Conservation (phyloP, 2,329 filamentous ascomycete genomes). For the Arthrobotrys conoides region DNA sequence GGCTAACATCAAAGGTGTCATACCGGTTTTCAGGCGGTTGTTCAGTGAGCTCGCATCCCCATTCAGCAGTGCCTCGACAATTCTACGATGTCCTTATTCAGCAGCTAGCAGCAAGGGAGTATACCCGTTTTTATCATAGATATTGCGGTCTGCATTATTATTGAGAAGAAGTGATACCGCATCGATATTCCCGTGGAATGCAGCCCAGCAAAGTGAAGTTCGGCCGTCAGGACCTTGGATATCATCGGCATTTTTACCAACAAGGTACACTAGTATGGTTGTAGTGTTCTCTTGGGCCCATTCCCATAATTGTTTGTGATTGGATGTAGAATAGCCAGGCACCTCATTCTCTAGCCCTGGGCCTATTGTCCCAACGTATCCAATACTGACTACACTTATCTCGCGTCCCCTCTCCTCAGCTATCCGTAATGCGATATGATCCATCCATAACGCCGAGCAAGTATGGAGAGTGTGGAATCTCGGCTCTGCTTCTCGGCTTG, state of each 20-base stretch:
- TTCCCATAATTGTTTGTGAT: background rate
- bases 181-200: slow-evolving; percentile 27
- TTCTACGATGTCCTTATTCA: slow-evolving; percentile 2
- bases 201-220: slow-evolving; percentile 35
- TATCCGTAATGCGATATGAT: slow-evolving; percentile 36
- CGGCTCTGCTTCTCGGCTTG: background rate
- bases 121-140: slow-evolving; percentile 16
- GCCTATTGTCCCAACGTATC: too few relatives aligned
- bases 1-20: slow-evolving; percentile 42
- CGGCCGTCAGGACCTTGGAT: slow-evolving; percentile 3
- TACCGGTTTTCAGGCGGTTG: background rate
- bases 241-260: slow-evolving; percentile 2
- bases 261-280: slow-evolving; percentile 16
- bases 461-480: background rate
- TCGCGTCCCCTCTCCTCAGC: slow-evolving; percentile 8
- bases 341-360: too few relatives aligned
- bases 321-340: too few relatives aligned
- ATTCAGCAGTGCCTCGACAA: background rate
- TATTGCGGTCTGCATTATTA: slow-evolving; percentile 1
- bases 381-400: too few relatives aligned
- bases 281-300: slow-evolving; percentile 33
- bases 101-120: slow-evolving; percentile 26
- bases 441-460: slow-evolving; percentile 36
- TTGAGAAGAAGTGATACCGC: slow-evolving; percentile 18
- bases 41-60: slow-evolving; percentile 8